These are phyloP conservation scores for Ochetophila trinervis DNA, from an alignment of 306 rosid genomes.

Conservation along the genomic window DNA sequence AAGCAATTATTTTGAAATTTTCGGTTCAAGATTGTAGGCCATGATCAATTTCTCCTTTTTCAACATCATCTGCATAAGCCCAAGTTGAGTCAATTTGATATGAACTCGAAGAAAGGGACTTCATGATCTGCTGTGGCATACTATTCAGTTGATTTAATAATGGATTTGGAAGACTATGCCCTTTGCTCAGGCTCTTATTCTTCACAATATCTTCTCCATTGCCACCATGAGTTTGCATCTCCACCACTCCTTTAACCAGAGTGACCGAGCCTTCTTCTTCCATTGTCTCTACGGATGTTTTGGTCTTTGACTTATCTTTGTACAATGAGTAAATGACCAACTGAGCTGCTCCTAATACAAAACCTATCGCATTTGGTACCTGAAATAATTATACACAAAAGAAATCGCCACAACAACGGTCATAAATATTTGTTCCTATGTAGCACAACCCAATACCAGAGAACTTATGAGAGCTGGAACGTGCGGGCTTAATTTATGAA, in stretches of 20 bases:
- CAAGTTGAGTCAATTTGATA: conserved; percentile 16
- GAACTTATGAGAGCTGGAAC: no score
- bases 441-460: no score
- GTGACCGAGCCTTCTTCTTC: conserved; percentile 15
- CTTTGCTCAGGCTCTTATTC: conserved; percentile 20
- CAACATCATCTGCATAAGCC: neutral
- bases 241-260: neutral
- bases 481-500: no score
- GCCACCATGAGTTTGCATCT: neutral
- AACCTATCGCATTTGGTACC: conserved; percentile 48
- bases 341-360: conserved; percentile 39
- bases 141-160: conserved; percentile 6
- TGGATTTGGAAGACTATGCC: conserved; percentile 47
- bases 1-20: no score
- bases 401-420: no score
- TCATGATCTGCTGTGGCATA: conserved; percentile 27
- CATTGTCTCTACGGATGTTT: conserved; percentile 18
- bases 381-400: neutral
- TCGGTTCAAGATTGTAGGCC: neutral
- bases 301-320: conserved; percentile 29
- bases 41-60: neutral
- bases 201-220: conserved; percentile 6
- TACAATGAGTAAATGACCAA: conserved; percentile 32
- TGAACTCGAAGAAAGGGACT: conserved; percentile 36
- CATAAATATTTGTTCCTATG: no score